phyloP scores from a whole-genome alignment of 495 filamentous ascomycete species.

The Bathelium albidoporum region DNA sequence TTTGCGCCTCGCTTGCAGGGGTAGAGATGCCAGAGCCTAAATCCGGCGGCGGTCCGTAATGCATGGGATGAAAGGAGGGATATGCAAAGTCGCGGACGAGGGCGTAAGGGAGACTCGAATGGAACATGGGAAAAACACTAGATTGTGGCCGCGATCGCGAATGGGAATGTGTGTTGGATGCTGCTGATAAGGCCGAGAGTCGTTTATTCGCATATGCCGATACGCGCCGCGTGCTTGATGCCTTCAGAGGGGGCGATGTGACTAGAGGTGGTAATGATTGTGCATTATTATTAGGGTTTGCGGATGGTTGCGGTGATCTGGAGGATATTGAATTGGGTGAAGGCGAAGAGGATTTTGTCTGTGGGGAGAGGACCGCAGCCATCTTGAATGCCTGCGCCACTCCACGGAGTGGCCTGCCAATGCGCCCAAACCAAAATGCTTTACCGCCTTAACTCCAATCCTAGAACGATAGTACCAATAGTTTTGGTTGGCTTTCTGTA shows the following conservation, averaged over 20 bases:
- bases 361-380: conserved; percentile 22
- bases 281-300: conserved; percentile 41
- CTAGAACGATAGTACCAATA: not conserved
- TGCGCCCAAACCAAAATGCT: not conserved
- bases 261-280: conserved; percentile 54
- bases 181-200: conserved; percentile 40
- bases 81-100: conserved; percentile 96
- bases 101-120: conserved; percentile 80
- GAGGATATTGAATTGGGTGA: conserved; percentile 24
- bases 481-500: not conserved
- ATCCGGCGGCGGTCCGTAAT: conserved; percentile 85
- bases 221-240: conserved; percentile 51
- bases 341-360: conserved; percentile 4
- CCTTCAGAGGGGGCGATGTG: conserved; percentile 47
- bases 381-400: conserved; percentile 16
- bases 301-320: conserved; percentile 33
- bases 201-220: conserved; percentile 60
- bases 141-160: not conserved
- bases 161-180: not conserved
- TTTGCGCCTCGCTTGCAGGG: conserved; percentile 63
- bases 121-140: conserved; percentile 59
- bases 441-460: not conserved
- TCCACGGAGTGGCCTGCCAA: conserved; percentile 13
- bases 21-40: conserved; percentile 68
- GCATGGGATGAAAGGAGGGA: conserved; percentile 65